These are phyloP conservation scores for Aspergillus sclerotiicarbonarius DNA, from an alignment of 495 filamentous ascomycete species.

Conservation along the genomic window DNA sequence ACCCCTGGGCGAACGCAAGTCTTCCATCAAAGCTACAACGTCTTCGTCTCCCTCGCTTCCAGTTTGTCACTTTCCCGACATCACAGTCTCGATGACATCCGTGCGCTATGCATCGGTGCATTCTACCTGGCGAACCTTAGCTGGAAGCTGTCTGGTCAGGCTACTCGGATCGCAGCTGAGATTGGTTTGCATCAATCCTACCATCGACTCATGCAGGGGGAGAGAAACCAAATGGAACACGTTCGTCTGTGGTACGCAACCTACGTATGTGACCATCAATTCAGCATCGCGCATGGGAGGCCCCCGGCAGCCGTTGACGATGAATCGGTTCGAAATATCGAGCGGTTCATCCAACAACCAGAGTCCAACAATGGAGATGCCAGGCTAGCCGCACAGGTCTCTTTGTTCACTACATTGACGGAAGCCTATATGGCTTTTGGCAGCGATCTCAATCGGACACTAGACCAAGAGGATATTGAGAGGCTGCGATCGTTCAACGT, in stretches of 20 bases:
- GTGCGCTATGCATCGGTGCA: slow-evolving; percentile 34
- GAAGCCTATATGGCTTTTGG: slow-evolving; percentile 41
- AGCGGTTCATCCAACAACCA: slow-evolving; percentile 28
- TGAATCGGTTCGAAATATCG: slow-evolving; percentile 31
- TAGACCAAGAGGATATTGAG: slow-evolving; percentile 32
- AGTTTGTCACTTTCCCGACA: slow-evolving; percentile 31
- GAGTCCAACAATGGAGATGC: slow-evolving; percentile 31
- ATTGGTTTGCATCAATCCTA: slow-evolving; percentile 34
- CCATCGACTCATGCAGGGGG: slow-evolving; percentile 26
- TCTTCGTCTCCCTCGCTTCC: slow-evolving; percentile 32
- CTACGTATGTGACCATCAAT: slow-evolving; percentile 30
- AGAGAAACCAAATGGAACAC: slow-evolving; percentile 13
- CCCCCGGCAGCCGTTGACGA: slow-evolving; percentile 27
- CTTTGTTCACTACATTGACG: slow-evolving; percentile 40
- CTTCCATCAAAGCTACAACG: slow-evolving; percentile 31
- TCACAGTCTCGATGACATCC: slow-evolving; percentile 33
- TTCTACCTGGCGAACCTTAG: slow-evolving; percentile 39
- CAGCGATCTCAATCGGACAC: slow-evolving; percentile 32
- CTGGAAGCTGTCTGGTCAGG: slow-evolving; percentile 37
- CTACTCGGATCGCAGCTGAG: slow-evolving; percentile 38
- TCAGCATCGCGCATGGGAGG: slow-evolving; percentile 12
- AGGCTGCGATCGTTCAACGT: slow-evolving; percentile 32
- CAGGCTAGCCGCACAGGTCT: slow-evolving; percentile 40
- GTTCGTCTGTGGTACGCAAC: slow-evolving; percentile 29
- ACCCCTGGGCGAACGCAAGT: slow-evolving; percentile 24